Evolutionary conservation across 1,284 basidiomycete species (phyloP), one percentile per base, ranked within the genome.

Genomic region (Tetrapyrgos nigripes): DNA sequence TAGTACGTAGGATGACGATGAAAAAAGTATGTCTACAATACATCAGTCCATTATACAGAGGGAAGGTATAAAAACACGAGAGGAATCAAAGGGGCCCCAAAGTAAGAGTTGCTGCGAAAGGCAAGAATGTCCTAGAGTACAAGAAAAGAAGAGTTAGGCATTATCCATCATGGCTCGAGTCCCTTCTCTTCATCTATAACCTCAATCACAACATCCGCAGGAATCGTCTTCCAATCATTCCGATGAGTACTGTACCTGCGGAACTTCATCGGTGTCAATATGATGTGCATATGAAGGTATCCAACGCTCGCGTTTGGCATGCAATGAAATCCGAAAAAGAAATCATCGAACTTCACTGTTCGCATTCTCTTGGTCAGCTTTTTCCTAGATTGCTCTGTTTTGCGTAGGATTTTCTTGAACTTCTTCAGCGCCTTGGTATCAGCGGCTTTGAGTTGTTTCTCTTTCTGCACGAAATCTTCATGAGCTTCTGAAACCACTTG

Each of bases 241-340:
- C 45, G 29, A 28, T 27, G 23, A 4, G 57, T 59, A 29, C 57
- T 59, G 27, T 33, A 49, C 23, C 31, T 6, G 24, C 51, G 21
- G 23, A 59, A 55, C 17, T 43, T 24, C 10, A 24, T 10, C 19
- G 29, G 31, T 23, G 24, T 14, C 3, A 48, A 48, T 14, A 59
- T 3, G 27, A 59, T 40, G 21, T 59, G 57, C 57, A 59, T 59
- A 26, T 59, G 57, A 47, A 59, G 44, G 48, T 59, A 53, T 23
- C 57, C 57, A 27, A 59, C 57, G 31, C 57, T 59, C 6, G 53
- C 51, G 33, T 55, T 31, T 6, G 57, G 57, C 44, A 56, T 55
- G 9, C 29, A 21, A 43, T 59, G 57, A 26, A 59, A 59, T 1
- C 44, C 57, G 11, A 59, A 44, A 8, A 49, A 17, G 2, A 59